Evolutionary conservation across 495 filamentous ascomycete genomes (phyloP).

Genomic region (Talaromyces proteolyticus): DNA sequence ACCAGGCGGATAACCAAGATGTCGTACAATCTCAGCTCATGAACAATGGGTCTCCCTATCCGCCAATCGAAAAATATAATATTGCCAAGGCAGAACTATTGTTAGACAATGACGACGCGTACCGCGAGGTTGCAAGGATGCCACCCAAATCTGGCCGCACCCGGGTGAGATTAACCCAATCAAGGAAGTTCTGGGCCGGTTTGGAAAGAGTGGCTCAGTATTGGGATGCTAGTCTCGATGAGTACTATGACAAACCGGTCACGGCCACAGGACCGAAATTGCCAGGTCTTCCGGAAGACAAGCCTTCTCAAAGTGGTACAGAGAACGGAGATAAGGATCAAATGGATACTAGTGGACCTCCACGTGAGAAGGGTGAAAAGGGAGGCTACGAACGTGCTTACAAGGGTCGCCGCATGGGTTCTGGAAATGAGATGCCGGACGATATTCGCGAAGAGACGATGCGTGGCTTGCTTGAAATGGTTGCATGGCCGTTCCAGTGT

Average conservation of each 20-base stretch:
- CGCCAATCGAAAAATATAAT: conserved; percentile 42
- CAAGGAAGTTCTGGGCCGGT: conserved; percentile 55
- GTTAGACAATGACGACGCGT: conserved; percentile 52
- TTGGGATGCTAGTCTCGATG: conserved; percentile 57
- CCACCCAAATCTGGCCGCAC: conserved; percentile 31
- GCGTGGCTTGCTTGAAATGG: conserved; percentile 68
- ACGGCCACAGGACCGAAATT: conserved; percentile 12
- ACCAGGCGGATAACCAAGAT: conserved; percentile 10
- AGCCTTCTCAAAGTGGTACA: conserved; percentile 1
- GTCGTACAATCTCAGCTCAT: conserved; percentile 19
- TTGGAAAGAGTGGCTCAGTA: conserved; percentile 55
- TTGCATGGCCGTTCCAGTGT: conserved; percentile 74
- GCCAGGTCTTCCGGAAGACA: too few relatives aligned
- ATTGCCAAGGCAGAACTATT: conserved; percentile 41
- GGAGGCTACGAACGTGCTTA: conserved; percentile 24
- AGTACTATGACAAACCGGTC: conserved; percentile 40
- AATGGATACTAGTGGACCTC: conserved; percentile 1
- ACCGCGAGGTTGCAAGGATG: conserved; percentile 41
- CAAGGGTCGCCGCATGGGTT: conserved; percentile 50
- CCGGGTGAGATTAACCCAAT: conserved; percentile 44
- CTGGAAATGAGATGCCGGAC: conserved; percentile 69
- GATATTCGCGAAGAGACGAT: conserved; percentile 67
- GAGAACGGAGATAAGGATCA: not conserved
- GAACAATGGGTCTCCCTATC: conserved; percentile 44
- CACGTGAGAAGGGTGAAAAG: conserved; percentile 3